Base-by-base conservation (phyloP, 1,284 basidiomycete species). In the Irpex rosettiformis region DNA sequence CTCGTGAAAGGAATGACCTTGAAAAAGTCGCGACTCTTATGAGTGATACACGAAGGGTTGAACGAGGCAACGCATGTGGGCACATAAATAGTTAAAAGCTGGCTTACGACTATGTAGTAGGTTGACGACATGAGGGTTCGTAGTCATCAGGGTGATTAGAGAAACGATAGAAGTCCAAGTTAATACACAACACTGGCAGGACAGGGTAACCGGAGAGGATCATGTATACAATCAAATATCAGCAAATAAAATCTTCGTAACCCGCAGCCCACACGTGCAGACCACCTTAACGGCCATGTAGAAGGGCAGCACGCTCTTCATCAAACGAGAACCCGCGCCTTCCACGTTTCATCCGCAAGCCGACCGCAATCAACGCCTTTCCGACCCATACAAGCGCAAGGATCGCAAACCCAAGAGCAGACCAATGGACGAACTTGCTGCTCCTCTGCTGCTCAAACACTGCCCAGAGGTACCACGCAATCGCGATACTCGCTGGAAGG, bases 401-500 rank as follows among this genome's bases (percentile, higher is more conserved):
- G 69, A 96, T 83, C 69, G 94, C 84, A 72, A 97, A 97, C 3
- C 74, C 91, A 54, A 97, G 80, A 16, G 94, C 85, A 30, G 83
- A 82, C 94, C 94, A 96, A 77, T 94, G 93, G 64, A 96, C 85
- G 76, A 97, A 96, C 47, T 63, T 66, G 52, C 65, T 62, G 2
- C 56, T 56, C 24, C 49, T 67, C 73, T 91, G 86, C 66, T 90
- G 82, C 24, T 85, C 88, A 69, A 93, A 91, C 72, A 94, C 89
- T 56, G 90, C 93, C 74, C 90, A 94, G 27, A 92, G 78, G 25
- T 88, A 84, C 88, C 89, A 93, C 45, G 85, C 83, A 65, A 95
- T 93, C 65, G 90, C 91, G 68, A 94, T 81, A 45, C 91, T 89
- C 1, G 91, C 94, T 6, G 93, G 92, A 47, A 97, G 83, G 68